These are phyloP conservation scores for Colletotrichum sp. DNA, from an alignment of 2,329 filamentous ascomycete genomes.

Conservation along the genomic window DNA sequence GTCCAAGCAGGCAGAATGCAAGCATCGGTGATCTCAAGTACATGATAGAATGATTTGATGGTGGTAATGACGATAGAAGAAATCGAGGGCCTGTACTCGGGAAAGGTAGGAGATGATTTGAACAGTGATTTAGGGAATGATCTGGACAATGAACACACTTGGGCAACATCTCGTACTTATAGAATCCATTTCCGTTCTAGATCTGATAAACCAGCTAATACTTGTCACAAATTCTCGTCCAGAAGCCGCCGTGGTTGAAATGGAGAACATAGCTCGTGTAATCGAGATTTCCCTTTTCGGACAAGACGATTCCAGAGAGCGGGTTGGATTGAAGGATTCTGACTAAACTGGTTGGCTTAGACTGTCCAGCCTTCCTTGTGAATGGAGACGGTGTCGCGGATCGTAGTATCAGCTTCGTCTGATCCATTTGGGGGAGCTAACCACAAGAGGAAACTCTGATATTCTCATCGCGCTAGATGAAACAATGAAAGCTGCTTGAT, in stretches of 20 bases:
- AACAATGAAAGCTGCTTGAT: not conserved
- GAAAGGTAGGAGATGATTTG: not conserved
- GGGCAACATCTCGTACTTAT: not conserved
- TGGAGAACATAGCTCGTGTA: not conserved
- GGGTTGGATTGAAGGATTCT: not conserved
- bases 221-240: not conserved
- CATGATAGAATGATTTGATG: not conserved
- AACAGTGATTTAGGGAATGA: not conserved
- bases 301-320: not conserved
- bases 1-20: not conserved
- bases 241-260: not conserved
- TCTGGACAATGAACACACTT: not conserved
- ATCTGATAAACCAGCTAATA: not conserved
- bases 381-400: not conserved
- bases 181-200: not conserved
- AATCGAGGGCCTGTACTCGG: not conserved
- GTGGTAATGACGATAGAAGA: not conserved
- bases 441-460: not conserved
- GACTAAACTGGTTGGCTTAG: not conserved
- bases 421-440: not conserved
- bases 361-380: not conserved
- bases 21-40: not conserved
- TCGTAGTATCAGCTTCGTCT: not conserved
- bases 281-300: conserved; percentile 8
- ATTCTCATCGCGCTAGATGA: conserved; percentile 3